Evolutionary conservation across 768 basidiomycete genomes (phyloP).

Genomic region (Lentinula guzmanii): DNA sequence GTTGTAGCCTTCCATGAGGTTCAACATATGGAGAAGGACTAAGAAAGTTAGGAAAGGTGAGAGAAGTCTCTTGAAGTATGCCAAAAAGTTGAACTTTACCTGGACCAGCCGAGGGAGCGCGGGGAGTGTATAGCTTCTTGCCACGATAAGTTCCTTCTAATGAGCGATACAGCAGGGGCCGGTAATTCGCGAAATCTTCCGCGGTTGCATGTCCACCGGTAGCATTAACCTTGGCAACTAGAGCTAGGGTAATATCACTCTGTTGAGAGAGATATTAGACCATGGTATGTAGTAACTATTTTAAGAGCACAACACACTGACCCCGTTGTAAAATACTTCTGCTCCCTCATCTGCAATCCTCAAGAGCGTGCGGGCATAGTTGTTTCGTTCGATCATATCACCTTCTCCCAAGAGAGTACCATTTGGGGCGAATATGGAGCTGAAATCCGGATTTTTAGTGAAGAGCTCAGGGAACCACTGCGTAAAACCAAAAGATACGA

Average conservation of each 20-base stretch:
- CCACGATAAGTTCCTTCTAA: constrained; percentile 52
- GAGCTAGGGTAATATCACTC: constrained; percentile 53
- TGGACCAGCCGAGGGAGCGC: constrained; percentile 58
- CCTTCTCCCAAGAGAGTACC: constrained; percentile 51
- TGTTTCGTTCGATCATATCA: constrained; percentile 45
- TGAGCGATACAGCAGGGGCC: constrained; percentile 45
- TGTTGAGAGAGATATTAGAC: constrained; percentile 11
- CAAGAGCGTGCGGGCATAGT: constrained; percentile 52
- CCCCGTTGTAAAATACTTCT: constrained; percentile 50
- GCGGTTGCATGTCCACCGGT: constrained; percentile 57
- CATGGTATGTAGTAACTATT: background rate
- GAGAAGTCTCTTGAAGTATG: background rate
- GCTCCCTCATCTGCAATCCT: constrained; percentile 53
- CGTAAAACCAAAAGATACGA: background rate
- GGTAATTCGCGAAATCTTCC: constrained; percentile 49
- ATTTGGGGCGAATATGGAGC: constrained; percentile 48
- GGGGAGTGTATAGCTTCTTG: constrained; percentile 55
- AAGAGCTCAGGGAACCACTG: constrained; percentile 23
- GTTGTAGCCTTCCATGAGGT: constrained; percentile 53
- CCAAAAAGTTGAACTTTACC: background rate
- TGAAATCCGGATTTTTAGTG: constrained; percentile 43
- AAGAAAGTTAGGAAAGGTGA: background rate
- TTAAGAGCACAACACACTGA: constrained; percentile 11
- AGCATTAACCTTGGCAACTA: constrained; percentile 43
- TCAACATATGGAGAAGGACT: constrained; percentile 60